phyloP scores from a whole-genome alignment of 75 land plant genomes.

The Sequoia sempervirens region DNA sequence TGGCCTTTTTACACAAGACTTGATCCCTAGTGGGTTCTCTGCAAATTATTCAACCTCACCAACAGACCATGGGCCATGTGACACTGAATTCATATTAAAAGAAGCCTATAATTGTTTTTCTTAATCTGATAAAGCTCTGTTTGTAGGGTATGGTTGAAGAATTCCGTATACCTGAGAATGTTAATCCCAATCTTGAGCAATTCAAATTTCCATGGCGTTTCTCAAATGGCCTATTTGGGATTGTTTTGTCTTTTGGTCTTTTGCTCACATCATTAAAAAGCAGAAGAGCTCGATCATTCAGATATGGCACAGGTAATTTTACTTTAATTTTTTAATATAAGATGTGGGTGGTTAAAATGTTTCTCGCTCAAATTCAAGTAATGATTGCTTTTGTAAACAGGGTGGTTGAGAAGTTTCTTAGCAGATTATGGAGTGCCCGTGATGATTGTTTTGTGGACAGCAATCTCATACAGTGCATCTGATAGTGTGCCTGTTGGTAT shows the following conservation, averaged over 20 bases:
- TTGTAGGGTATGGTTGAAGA: constrained; percentile 73
- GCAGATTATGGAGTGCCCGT: constrained; percentile 96
- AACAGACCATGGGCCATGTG: no score
- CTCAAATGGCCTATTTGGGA: constrained; percentile 91
- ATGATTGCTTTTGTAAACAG: constrained; percentile 22
- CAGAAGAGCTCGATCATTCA: constrained; percentile 83
- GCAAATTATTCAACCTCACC: constrained; percentile 4
- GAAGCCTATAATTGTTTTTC: not conserved
- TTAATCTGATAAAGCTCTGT: not conserved
- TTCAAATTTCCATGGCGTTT: constrained; percentile 84
- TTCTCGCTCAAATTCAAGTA: not conserved
- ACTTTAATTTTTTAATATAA: not conserved
- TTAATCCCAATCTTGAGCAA: constrained; percentile 31
- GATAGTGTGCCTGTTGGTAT: constrained; percentile 55
- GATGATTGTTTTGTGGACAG: constrained; percentile 94
- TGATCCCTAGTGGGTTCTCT: not conserved
- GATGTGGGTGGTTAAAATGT: not conserved
- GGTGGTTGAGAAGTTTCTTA: constrained; percentile 67
- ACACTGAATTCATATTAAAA: not conserved
- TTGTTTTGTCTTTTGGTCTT: constrained; percentile 85
- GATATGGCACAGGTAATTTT: constrained; percentile 74
- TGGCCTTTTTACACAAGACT: not conserved
- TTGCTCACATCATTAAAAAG: constrained; percentile 70
- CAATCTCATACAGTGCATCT: constrained; percentile 64
- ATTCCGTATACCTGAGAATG: constrained; percentile 62